Percentiles rank a stretch among this genome's conserved stretches.
phyloP scores from a whole-genome alignment of 257 asterid species.

The Craterostigma plantagineum region DNA sequence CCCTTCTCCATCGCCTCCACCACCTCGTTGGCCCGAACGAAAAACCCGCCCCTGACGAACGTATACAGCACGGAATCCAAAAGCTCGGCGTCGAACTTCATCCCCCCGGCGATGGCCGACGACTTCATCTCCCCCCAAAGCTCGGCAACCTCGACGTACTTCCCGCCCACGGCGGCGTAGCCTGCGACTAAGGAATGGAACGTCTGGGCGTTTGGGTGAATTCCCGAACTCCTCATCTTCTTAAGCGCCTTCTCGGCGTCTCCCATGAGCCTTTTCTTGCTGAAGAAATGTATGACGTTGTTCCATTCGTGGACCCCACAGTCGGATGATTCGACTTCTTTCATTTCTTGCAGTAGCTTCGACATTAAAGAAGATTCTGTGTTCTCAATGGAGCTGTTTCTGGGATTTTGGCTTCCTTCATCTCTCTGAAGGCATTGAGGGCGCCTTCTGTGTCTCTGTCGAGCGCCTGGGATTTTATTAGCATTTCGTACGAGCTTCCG shows the following conservation, averaged over 20 bases:
- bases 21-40: slow-evolving; percentile 65
- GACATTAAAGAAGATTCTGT: too few species aligned
- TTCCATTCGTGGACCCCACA: slow-evolving; percentile 86
- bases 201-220: slow-evolving; percentile 67
- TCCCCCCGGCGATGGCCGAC: slow-evolving; percentile 31
- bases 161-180: slow-evolving; percentile 72
- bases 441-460: slow-evolving; percentile 63
- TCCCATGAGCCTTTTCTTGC: slow-evolving; percentile 74
- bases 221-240: slow-evolving; percentile 78
- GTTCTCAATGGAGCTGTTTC: slow-evolving; percentile 21
- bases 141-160: slow-evolving; percentile 72
- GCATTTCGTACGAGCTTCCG: slow-evolving; percentile 46
- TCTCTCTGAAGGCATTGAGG: slow-evolving; percentile 63
- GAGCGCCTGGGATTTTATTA: slow-evolving; percentile 46
- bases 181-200: slow-evolving; percentile 83
- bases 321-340: slow-evolving; percentile 47
- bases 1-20: slow-evolving; percentile 67
- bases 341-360: slow-evolving; percentile 62
- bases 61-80: slow-evolving; percentile 79
- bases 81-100: slow-evolving; percentile 73
- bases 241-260: slow-evolving; percentile 86
- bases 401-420: slow-evolving; percentile 69
- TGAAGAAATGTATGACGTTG: slow-evolving; percentile 74
- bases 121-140: slow-evolving; percentile 95
- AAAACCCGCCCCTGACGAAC: slow-evolving; percentile 83